These are phyloP conservation scores for Kluyveromyces starmeri DNA, from an alignment of 805 yeast genomes.

Conservation along the genomic window DNA sequence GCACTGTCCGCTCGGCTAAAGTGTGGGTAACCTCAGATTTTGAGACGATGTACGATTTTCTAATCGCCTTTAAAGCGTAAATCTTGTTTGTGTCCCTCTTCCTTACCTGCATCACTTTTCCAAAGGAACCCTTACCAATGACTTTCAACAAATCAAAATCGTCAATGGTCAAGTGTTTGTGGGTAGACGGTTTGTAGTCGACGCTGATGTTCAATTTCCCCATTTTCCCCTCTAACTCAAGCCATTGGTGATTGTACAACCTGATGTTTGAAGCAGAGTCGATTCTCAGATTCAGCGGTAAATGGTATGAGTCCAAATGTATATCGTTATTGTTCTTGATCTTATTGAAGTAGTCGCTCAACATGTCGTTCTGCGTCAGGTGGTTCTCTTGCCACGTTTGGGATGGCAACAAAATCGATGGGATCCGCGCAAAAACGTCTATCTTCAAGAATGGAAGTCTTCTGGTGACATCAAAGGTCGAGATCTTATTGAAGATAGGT, in stretches of 20 bases:
- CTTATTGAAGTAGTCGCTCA: conserved; percentile 19
- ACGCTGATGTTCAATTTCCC: conserved; percentile 55
- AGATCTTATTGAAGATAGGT: conserved; percentile 82
- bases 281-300: conserved; percentile 48
- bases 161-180: conserved; percentile 70
- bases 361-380: conserved; percentile 15
- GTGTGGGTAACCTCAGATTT: conserved; percentile 95
- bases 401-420: conserved; percentile 48
- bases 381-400: conserved; percentile 28
- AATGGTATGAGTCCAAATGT: conserved; percentile 61
- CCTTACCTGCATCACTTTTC: conserved; percentile 97
- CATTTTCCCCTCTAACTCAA: conserved; percentile 31
- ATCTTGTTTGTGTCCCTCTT: conserved; percentile 92
- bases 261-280: conserved; percentile 44
- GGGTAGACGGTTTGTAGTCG: conserved; percentile 59
- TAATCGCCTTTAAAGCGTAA: conserved; percentile 86
- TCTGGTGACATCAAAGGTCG: conserved; percentile 81
- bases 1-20: conserved; percentile 88
- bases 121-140: conserved; percentile 96
- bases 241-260: conserved; percentile 58
- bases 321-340: conserved; percentile 51
- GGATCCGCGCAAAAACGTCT: conserved; percentile 73
- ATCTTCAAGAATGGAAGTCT: conserved; percentile 53
- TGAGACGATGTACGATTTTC: conserved; percentile 91
- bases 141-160: conserved; percentile 91